Conservation (phyloP, 2,329 filamentous ascomycete species). For the Phoma herbarum region DNA sequence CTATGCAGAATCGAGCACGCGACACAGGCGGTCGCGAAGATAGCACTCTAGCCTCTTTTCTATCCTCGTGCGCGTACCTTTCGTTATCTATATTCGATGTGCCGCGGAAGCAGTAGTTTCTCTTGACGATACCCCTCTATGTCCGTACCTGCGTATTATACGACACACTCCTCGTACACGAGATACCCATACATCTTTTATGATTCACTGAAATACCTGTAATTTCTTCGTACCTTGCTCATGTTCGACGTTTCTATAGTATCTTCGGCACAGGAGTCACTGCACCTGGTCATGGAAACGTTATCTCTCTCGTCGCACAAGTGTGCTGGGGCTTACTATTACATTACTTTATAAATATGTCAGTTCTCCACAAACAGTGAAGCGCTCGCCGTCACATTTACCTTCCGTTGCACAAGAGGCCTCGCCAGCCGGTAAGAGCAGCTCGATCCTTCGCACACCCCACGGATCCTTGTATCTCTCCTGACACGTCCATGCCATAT, state of each 20-base stretch:
- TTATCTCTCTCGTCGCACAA: not conserved
- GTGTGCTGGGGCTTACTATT: too few species aligned
- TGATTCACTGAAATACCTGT: not conserved
- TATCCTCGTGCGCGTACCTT: not conserved
- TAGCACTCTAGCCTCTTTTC: too few species aligned
- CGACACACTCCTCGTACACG: not conserved
- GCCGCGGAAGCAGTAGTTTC: not conserved
- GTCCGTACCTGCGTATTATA: not conserved
- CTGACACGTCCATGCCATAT: not conserved
- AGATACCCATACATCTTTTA: conserved; percentile 9
- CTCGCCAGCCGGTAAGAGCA: not conserved
- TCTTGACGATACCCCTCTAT: conserved; percentile 1
- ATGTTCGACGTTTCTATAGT: not conserved
- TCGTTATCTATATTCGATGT: not conserved
- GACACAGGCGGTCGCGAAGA: conserved; percentile 38
- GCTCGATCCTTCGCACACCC: not conserved
- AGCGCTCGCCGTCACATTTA: not conserved
- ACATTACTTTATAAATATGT: not conserved
- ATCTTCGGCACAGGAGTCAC: too few species aligned
- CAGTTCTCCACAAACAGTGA: not conserved
- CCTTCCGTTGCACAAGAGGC: not conserved
- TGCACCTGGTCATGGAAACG: not conserved
- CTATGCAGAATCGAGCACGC: conserved; percentile 34
- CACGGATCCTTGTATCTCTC: too few species aligned
- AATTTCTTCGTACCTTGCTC: too few species aligned